A percentile compares a stretch with the other conserved stretches of the same genome.
Conservation (phyloP, 83 land plant species). For the Diphasiastrum complanatum region DNA sequence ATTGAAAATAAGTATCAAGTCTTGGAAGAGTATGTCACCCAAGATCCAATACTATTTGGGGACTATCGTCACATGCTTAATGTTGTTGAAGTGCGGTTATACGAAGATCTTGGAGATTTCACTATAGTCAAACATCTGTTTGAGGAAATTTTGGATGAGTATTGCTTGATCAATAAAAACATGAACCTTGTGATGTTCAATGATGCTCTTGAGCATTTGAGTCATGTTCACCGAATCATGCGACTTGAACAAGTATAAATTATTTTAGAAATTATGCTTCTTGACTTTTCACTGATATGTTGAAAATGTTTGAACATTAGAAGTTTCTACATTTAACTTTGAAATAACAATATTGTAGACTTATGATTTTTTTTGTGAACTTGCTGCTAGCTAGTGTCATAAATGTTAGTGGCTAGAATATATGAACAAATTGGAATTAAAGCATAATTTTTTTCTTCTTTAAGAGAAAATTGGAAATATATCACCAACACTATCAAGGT, state of each 20-base stretch:
- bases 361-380: too few species aligned
- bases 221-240: slow-evolving; percentile 35
- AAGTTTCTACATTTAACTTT: too few species aligned
- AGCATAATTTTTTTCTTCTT: too few species aligned
- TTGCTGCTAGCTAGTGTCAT: too few species aligned
- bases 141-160: slow-evolving; percentile 36
- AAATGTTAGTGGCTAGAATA: too few species aligned
- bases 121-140: slow-evolving; percentile 16
- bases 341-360: too few species aligned
- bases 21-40: slow-evolving; percentile 13
- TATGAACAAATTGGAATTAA: too few species aligned
- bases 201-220: slow-evolving; percentile 37
- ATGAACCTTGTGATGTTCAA: slow-evolving; percentile 43
- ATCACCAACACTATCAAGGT: too few species aligned
- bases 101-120: slow-evolving; percentile 30
- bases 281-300: too few species aligned
- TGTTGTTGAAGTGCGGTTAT: slow-evolving; percentile 25
- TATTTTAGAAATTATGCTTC: background rate
- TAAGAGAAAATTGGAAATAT: too few species aligned
- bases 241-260: slow-evolving; percentile 30
- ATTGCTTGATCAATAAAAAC: slow-evolving; percentile 27
- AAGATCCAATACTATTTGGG: slow-evolving; percentile 31
- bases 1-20: background rate
- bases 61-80: slow-evolving; percentile 27
- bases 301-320: too few species aligned